Evolutionary conservation across 2,329 filamentous ascomycete species (phyloP).

Genomic region (Cordyceps pruinosa): DNA sequence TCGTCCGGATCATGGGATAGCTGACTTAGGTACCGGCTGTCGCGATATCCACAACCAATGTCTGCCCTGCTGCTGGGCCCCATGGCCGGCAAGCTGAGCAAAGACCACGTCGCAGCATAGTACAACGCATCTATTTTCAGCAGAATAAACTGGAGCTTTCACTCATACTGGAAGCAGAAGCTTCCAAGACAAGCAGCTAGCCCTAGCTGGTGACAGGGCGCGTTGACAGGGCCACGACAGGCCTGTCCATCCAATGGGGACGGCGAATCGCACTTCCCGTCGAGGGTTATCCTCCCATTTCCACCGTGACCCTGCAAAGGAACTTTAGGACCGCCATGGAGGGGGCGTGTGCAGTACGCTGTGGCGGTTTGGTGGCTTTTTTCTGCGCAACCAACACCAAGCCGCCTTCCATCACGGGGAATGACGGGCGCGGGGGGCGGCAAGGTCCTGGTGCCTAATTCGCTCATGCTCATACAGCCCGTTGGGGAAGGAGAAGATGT

Average conservation of each 20-base stretch:
- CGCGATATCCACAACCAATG: neutral
- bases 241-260: neutral
- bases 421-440: neutral
- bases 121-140: neutral
- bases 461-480: neutral
- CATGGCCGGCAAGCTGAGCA: neutral
- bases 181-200: neutral
- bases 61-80: neutral
- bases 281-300: neutral
- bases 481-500: neutral
- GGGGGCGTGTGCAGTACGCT: conserved; percentile 7
- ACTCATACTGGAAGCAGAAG: neutral
- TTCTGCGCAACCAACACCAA: conserved; percentile 8
- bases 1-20: neutral
- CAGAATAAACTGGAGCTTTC: neutral
- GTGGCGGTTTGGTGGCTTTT: conserved; percentile 4
- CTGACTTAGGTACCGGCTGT: neutral
- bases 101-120: neutral
- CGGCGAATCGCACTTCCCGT: neutral
- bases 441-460: neutral
- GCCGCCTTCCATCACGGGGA: neutral
- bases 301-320: neutral
- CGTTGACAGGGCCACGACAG: neutral
- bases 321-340: neutral
- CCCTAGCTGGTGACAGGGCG: neutral